Base-by-base conservation (phyloP, 108 stramenopile species). In the Nitzschia palea region DNA sequence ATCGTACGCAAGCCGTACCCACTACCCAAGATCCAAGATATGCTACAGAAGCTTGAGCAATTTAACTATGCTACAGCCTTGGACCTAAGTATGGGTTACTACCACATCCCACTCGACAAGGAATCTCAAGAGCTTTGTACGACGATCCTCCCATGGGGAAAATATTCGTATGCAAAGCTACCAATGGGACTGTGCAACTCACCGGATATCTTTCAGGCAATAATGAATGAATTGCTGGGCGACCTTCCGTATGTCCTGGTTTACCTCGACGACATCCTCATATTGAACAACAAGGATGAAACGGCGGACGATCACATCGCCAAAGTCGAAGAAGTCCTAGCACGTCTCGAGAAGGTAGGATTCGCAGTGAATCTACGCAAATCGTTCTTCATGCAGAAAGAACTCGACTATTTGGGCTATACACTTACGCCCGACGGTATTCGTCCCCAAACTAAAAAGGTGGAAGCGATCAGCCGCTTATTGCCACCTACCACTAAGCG, bases 311-410 rank as follows among this genome's bases (percentile, higher is more conserved):
- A 51, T 0, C 83, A 84, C 40, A 27, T 78, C 0, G 52, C 44
- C 9, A 44, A 48, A 12, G 28, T 78, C 0, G 12, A 43, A 0
- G 17, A 32, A 67, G 50, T 78, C 26, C 36, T 78, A 3, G 31
- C 36, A 18, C 23, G 25, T 29, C 72, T 80, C 1, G 65, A 70
- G 26, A 54, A 78, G 1, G 42, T 65, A 61, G 66, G 67, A 17
- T 78, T 78, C 37, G 70, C 73, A 0, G 56, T 78, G 33, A 78
- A 84, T 47, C 82, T 77, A 12, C 66, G 75, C 34, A 80, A 84
- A 63, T 80, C 68, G 32, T 67, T 73, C 65, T 79, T 71, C 58
- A 55, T 18, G 12, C 65, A 70, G 3, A 44, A 77, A 72, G 77
- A 78, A 62, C 68, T 65, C 2, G 73, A 79, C 59, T 74, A 59